These are phyloP conservation scores for Boechera retrofracta DNA, from an alignment of 345 rosid species.

Conservation along the genomic window DNA sequence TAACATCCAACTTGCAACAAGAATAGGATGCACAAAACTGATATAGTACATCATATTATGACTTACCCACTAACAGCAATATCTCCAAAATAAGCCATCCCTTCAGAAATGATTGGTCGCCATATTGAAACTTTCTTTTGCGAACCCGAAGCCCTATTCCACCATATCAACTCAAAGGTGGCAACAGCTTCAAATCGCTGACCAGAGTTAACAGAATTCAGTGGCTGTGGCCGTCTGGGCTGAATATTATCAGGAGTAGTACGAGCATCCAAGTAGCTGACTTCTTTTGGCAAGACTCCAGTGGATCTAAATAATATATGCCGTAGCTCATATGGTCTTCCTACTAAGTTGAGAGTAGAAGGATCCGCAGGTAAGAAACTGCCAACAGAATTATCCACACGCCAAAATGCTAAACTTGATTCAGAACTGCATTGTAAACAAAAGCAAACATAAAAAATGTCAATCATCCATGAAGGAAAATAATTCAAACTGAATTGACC, in stretches of 20 bases:
- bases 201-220: conserved; percentile 56
- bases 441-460: conserved; percentile 8
- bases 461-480: conserved; percentile 27
- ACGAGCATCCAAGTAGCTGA: conserved; percentile 47
- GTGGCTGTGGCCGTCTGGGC: conserved; percentile 43
- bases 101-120: conserved; percentile 81
- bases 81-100: conserved; percentile 95
- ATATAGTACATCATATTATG: conserved; percentile 28
- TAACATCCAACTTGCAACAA: conserved; percentile 11
- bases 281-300: conserved; percentile 51
- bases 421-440: conserved; percentile 59
- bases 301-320: conserved; percentile 62
- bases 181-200: conserved; percentile 77
- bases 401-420: conserved; percentile 85
- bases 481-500: conserved; percentile 25
- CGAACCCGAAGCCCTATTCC: conserved; percentile 72
- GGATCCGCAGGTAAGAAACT: conserved; percentile 89
- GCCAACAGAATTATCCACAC: conserved; percentile 80
- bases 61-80: conserved; percentile 90
- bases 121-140: conserved; percentile 85
- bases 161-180: conserved; percentile 88
- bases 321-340: conserved; percentile 79
- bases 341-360: conserved; percentile 52
- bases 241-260: conserved; percentile 48
- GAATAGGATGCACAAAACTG: conserved; percentile 8